Evolutionary conservation across 495 filamentous ascomycete species (phyloP).

Genomic region (Xylaria scruposa): DNA sequence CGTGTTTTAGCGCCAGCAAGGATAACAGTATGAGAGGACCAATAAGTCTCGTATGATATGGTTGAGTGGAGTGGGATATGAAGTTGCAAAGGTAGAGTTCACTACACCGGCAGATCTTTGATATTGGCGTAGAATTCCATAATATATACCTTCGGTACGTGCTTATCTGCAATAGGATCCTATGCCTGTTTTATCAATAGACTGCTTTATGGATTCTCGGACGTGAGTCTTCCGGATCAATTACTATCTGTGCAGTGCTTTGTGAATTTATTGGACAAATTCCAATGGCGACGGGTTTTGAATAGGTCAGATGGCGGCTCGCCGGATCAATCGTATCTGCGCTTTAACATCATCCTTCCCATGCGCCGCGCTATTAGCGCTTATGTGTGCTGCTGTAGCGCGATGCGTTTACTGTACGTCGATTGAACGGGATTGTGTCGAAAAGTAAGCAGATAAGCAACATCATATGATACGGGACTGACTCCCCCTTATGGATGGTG

Average conservation of each 20-base stretch:
- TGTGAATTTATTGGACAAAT: neutral
- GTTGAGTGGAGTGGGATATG: neutral
- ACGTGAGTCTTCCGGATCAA: neutral
- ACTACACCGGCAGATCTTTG: neutral
- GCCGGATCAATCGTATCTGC: conserved; percentile 1
- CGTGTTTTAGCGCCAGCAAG: conserved; percentile 16
- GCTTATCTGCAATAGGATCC: too few species aligned
- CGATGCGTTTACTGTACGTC: neutral
- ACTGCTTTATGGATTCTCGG: neutral
- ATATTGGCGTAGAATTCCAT: neutral
- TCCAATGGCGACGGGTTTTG: neutral
- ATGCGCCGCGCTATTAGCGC: conserved; percentile 12
- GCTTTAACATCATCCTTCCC: conserved; percentile 6
- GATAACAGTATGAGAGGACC: neutral
- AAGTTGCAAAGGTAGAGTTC: neutral
- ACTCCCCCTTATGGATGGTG: neutral
- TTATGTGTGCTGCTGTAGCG: conserved; percentile 9
- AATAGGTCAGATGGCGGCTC: neutral
- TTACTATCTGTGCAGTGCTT: neutral
- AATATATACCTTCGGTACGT: neutral
- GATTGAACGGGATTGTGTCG: neutral
- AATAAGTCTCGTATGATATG: neutral
- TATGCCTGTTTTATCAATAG: neutral
- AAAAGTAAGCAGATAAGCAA: conserved; percentile 19
- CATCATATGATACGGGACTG: neutral